phyloP scores from a whole-genome alignment of 148 eudicot species.

The Rhododendron ovatum region DNA sequence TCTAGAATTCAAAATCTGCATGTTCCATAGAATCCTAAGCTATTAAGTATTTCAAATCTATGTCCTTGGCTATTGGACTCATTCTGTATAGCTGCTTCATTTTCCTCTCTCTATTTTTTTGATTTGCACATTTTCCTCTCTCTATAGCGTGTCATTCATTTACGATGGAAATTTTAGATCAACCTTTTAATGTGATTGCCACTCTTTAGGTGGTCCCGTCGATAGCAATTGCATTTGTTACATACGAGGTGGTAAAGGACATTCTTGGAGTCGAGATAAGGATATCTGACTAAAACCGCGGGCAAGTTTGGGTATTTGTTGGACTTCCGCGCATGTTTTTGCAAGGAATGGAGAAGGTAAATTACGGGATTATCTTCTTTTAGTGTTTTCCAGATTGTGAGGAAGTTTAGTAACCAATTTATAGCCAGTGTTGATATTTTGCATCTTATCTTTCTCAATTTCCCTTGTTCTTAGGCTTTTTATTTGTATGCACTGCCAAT shows the following conservation, averaged over 20 bases:
- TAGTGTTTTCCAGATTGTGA: background rate
- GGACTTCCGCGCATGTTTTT: background rate
- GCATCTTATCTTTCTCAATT: slow-evolving; percentile 4
- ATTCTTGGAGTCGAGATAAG: slow-evolving; percentile 84
- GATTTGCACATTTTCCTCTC: no score
- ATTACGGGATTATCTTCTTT: background rate
- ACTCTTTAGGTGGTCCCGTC: slow-evolving; percentile 82
- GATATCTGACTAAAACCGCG: slow-evolving; percentile 58
- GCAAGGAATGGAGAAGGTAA: slow-evolving; percentile 8
- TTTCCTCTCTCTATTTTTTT: background rate
- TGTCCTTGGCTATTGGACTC: background rate
- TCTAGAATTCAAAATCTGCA: background rate
- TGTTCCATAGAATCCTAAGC: background rate
- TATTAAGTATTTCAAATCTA: background rate
- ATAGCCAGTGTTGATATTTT: slow-evolving; percentile 11
- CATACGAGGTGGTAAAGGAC: slow-evolving; percentile 77
- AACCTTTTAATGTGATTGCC: background rate
- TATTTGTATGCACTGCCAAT: slow-evolving; percentile 14
- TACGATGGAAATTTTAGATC: background rate
- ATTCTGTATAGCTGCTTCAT: background rate
- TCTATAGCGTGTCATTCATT: background rate
- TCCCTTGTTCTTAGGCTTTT: slow-evolving; percentile 4
- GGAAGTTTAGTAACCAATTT: slow-evolving; percentile 5
- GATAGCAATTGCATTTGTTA: slow-evolving; percentile 80
- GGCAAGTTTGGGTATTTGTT: slow-evolving; percentile 12